Evolutionary conservation across 2,329 filamentous ascomycete genomes (phyloP), one percentile per base, ranked within the genome.

Genomic region (Apiospora arundinis): DNA sequence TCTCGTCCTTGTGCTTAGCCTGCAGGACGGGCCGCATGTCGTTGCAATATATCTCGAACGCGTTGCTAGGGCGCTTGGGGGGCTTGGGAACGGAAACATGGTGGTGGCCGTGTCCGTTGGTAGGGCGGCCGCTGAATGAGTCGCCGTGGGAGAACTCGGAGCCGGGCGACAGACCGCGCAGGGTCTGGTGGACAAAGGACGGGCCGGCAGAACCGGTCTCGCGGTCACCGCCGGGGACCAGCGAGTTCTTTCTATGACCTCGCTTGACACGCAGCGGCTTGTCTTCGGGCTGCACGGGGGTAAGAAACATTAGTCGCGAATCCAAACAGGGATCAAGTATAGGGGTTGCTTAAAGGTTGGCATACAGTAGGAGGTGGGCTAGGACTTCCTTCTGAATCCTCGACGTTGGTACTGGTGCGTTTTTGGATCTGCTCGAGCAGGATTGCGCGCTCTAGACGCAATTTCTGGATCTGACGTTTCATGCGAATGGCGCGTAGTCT

Each of bases 391-490:
- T 95, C 93, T 12, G 92, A 94, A 80, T 95, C 92, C 80, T 93
- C 91, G 67, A 93, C 91, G 75, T 92, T 92, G 75, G 90, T 87
- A 81, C 92, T 92, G 23, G 92, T 94, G 75, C 93, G 90, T 77
- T 92, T 92, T 25, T 91, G 87, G 56, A 96, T 86, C 79, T 94
- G 91, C 78, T 93, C 91, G 45, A 93, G 86, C 66, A 93, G 84
- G 76, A 93, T 92, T 37, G 93, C 93, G 74, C 94, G 90, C 84
- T 97, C 93, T 32, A 98, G 89, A 68, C 96, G 92, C 87, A 97
- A 90, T 84, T 98, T 98, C 81, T 97, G 92, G 76, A 98, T 92
- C 78, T 94, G 93, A 74, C 95, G 91, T 81, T 93, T 92, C 73
- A 97, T 90, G 67, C 95, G 92, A 52, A 89, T 86, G 74, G 97